Base-by-base conservation (phyloP, 225 moss, liverwort and hornwort genomes). In the Lunularia cruciata region DNA sequence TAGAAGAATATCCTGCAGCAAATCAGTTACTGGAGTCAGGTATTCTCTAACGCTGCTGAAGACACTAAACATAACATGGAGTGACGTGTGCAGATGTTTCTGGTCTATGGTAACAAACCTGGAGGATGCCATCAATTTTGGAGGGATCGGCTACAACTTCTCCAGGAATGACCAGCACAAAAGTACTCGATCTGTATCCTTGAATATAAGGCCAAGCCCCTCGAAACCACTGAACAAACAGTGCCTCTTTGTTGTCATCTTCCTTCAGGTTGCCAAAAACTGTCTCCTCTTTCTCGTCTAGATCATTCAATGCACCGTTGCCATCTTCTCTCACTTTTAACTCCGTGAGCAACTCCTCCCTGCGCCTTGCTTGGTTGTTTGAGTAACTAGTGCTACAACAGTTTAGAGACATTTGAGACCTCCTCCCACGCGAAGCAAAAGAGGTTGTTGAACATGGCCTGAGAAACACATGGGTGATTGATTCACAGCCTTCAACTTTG, bases 171-270 rank as follows among this genome's bases (percentile, higher is more conserved):
- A 92, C 86, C 31, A 92, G 70, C 47, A 92, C 89, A 53, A 92
- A 89, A 38, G 86, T 92, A 70, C 81, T 90, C 33, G 86, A 83
- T 20, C 95, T 88, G 64, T 88, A 87, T 7, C 89, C 88, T 73
- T 91, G 89, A 75, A 92, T 91, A 73, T 91, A 95, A 34, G 94
- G 94, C 83, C 83, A 87, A 33, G 91, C 87, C 76, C 88, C 88
- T 60, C 91, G 81, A 74, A 95, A 95, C 89, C 91, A 89, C 32
- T 78, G 79, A 32, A 95, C 94, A 33, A 83, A 83, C 45, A 72
- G 70, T 10, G 43, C 51, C 20, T 65, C 66, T 33, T 63, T 52
- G 5, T 39, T 4, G 19, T 73, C 64, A 27, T 68, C 58, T 28
- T 20, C 69, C 59, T 10, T 37, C 19, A 2, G 2, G 5, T 26